These are phyloP conservation scores for Chaetomiaceae sp. DNA, from an alignment of 2,329 filamentous ascomycete species.

Conservation along the genomic window DNA sequence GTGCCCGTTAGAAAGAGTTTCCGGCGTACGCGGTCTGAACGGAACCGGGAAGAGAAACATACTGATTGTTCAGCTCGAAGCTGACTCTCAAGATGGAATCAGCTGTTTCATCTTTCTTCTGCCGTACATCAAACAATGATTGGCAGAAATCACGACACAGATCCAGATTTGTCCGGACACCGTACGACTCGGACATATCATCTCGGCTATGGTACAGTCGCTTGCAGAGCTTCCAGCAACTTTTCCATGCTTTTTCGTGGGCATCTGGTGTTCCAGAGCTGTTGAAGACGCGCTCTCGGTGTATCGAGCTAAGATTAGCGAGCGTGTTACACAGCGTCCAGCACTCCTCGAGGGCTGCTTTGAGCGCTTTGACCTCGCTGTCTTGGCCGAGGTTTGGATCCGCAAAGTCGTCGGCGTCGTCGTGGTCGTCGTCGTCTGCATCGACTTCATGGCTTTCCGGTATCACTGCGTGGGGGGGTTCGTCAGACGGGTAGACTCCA, in stretches of 20 bases:
- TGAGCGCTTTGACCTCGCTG: conserved; percentile 63
- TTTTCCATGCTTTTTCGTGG: conserved; percentile 87
- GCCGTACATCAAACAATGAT: conserved; percentile 79
- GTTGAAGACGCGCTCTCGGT: conserved; percentile 74
- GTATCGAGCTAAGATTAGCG: conserved; percentile 76
- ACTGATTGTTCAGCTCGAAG: conserved; percentile 93
- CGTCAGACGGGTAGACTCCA: conserved; percentile 2
- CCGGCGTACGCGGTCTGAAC: not conserved
- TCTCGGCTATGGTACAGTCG: conserved; percentile 79
- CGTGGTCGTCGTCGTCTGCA: conserved; percentile 47
- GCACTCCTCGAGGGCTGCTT: conserved; percentile 76
- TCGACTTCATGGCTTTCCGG: conserved; percentile 46
- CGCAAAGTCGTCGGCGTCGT: conserved; percentile 47
- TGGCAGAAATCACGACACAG: conserved; percentile 91
- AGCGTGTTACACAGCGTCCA: conserved; percentile 93
- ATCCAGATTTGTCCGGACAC: conserved; percentile 72
- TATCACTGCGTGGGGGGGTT: conserved; percentile 46
- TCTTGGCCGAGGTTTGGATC: conserved; percentile 41
- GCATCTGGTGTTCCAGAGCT: conserved; percentile 69
- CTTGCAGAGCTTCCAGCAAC: conserved; percentile 90
- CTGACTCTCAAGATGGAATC: conserved; percentile 89
- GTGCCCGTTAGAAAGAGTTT: conserved; percentile 25
- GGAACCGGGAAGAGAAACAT: conserved; percentile 28
- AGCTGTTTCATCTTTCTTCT: conserved; percentile 69
- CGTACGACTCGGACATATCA: conserved; percentile 60